Evolutionary conservation across 306 rosid species (phyloP), one percentile per base, ranked within the genome.

Genomic region (Quercus glauca): DNA sequence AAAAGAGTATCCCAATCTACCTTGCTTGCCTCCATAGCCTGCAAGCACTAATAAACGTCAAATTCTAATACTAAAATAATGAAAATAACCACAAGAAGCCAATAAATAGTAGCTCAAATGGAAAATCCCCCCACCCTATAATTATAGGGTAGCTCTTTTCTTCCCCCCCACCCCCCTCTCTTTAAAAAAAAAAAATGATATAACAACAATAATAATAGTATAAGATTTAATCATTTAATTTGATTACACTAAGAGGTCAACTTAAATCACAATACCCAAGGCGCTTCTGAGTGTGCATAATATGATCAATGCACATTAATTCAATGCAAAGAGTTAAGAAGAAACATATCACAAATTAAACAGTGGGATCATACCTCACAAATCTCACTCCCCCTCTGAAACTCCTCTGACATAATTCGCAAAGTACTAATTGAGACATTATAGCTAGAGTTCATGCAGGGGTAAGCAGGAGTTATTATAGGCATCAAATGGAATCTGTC

Each of bases 381-480:
- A 57, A 95, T 88, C 78, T 95, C 97, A 84, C 79, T 87, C 74
- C 99, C 99, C 88, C 99, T 91, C 80, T 79, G 95, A 85, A 95
- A 95, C 88, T 93, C 99, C 15, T 93, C 93, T 15, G 88, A 67
- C 97, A 95, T 91, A 76, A 95, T 89, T 68, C 91, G 97, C 88
- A 91, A 68, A 58, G 99, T 95, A 89, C 99, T 95, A 25, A 86
- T 56, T 13, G 98, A 93, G 71, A 95, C 99, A 73, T 95, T 95
- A 89, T 95, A 95, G 88, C 96, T 95, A 70, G 99, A 95, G 86
- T 95, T 95, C 99, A 95, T 95, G 79, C 87, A 87, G 75, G 99
- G 99, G 90, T 93, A 95, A 84, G 98, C 98, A 10, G 99, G 99
- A 87, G 99, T 95, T 71, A 95, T 95, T 71, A 95, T 95, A 73